phyloP scores from a whole-genome alignment of 1,284 basidiomycete genomes.

The Xerocomus minutiporus region DNA sequence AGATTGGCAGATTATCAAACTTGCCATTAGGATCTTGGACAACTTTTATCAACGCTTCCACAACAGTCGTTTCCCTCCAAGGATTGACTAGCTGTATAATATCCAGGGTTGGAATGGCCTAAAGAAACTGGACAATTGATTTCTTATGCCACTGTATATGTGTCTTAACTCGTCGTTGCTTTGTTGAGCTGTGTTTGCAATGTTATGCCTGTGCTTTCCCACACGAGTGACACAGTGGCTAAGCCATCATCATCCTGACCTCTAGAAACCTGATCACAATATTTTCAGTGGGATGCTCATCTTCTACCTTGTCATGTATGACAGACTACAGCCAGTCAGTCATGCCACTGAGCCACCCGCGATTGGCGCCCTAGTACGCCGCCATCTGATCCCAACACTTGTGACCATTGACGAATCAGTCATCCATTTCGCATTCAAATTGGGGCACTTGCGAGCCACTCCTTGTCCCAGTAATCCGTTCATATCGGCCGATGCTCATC shows the following conservation, averaged over 20 bases:
- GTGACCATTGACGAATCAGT: neutral
- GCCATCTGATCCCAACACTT: neutral
- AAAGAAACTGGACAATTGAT: neutral
- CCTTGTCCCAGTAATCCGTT: neutral
- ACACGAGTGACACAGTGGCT: neutral
- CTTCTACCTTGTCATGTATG: neutral
- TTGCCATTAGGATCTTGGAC: conserved; percentile 17
- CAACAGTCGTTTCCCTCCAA: neutral
- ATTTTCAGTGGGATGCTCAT: neutral
- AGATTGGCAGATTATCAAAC: conserved; percentile 7
- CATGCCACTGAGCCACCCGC: neutral
- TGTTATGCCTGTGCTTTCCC: neutral
- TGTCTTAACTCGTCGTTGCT: neutral
- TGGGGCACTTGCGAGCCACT: neutral
- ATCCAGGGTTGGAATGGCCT: neutral
- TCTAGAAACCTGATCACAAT: neutral
- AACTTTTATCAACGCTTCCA: conserved; percentile 28
- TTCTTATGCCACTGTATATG: neutral
- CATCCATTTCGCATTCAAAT: neutral
- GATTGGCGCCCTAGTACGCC: neutral
- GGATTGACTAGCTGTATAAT: neutral
- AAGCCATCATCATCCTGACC: too few relatives aligned
- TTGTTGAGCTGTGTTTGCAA: neutral
- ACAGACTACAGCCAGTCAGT: neutral
- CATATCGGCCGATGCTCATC: neutral